These are phyloP conservation scores for Diplodia corticola DNA, from an alignment of 2,329 filamentous ascomycete genomes.

Conservation along the genomic window DNA sequence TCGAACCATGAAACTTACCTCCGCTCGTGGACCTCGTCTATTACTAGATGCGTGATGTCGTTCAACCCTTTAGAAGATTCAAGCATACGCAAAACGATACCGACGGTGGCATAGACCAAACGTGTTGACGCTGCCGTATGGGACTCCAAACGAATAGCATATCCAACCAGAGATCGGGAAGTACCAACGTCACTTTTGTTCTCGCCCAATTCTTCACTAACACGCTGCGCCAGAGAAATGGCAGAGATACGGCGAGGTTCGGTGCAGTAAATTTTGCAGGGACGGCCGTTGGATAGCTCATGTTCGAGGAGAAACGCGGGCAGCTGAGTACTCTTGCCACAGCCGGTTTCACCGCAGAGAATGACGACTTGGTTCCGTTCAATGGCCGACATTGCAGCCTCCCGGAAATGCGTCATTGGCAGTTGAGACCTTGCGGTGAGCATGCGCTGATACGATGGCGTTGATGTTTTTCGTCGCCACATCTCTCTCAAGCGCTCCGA, in stretches of 20 bases:
- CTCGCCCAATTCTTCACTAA: slow-evolving; percentile 93
- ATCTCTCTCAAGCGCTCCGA: slow-evolving; percentile 50
- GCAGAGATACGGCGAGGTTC: slow-evolving; percentile 95
- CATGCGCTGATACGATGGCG: slow-evolving; percentile 72
- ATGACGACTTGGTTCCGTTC: slow-evolving; percentile 84
- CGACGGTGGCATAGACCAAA: slow-evolving; percentile 81
- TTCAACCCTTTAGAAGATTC: slow-evolving; percentile 82
- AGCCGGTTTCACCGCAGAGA: slow-evolving; percentile 94
- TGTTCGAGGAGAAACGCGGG: slow-evolving; percentile 91
- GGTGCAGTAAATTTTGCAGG: slow-evolving; percentile 92
- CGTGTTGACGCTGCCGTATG: slow-evolving; percentile 80
- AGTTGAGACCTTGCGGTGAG: slow-evolving; percentile 73
- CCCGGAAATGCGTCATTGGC: slow-evolving; percentile 84
- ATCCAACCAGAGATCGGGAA: slow-evolving; percentile 80
- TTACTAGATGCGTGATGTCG: slow-evolving; percentile 88
- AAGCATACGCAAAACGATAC: slow-evolving; percentile 98
- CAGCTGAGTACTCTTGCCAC: slow-evolving; percentile 97
- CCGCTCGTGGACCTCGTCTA: slow-evolving; percentile 97
- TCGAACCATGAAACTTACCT: slow-evolving; percentile 38
- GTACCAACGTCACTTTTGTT: slow-evolving; percentile 79
- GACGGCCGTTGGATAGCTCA: slow-evolving; percentile 74
- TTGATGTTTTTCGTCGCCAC: slow-evolving; percentile 55
- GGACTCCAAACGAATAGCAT: slow-evolving; percentile 89
- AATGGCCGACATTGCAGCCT: slow-evolving; percentile 75
- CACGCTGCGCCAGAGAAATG: slow-evolving; percentile 86